Evolutionary conservation across 306 rosid genomes (phyloP).

Genomic region (Vachellia pachyceras): DNA sequence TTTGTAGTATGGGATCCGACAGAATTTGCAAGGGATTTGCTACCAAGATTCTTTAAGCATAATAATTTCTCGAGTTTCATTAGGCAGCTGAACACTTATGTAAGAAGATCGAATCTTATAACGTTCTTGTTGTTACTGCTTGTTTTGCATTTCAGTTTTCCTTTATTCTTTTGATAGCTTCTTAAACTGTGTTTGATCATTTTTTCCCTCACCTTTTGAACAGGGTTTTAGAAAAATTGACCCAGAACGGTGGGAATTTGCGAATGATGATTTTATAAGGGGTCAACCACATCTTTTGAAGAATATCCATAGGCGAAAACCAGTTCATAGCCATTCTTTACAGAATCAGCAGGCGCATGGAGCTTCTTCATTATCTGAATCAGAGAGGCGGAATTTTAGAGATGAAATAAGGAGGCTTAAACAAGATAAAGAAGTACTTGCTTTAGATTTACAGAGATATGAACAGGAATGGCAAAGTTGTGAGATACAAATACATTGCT

Average conservation of each 20-base stretch:
- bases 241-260: constrained; percentile 98
- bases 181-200: constrained; percentile 26
- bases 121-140: constrained; percentile 11
- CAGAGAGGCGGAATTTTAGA: constrained; percentile 67
- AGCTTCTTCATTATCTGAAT: constrained; percentile 52
- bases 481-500: constrained; percentile 56
- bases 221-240: constrained; percentile 91
- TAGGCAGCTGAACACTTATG: constrained; percentile 95
- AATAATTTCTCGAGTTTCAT: constrained; percentile 96
- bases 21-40: constrained; percentile 74
- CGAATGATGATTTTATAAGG: constrained; percentile 84
- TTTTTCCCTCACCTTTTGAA: not conserved
- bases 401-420: constrained; percentile 73
- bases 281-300: constrained; percentile 84
- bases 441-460: constrained; percentile 55
- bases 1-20: constrained; percentile 88
- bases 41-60: constrained; percentile 93
- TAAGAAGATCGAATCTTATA: constrained; percentile 47
- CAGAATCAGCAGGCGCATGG: constrained; percentile 72
- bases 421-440: constrained; percentile 62
- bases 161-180: constrained; percentile 30
- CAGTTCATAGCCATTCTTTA: constrained; percentile 93
- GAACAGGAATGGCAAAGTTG: constrained; percentile 63
- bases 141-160: constrained; percentile 18
- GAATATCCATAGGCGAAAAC: constrained; percentile 89